These are phyloP conservation scores for Boletus sp. DNA, from an alignment of 768 basidiomycete genomes.

Conservation along the genomic window DNA sequence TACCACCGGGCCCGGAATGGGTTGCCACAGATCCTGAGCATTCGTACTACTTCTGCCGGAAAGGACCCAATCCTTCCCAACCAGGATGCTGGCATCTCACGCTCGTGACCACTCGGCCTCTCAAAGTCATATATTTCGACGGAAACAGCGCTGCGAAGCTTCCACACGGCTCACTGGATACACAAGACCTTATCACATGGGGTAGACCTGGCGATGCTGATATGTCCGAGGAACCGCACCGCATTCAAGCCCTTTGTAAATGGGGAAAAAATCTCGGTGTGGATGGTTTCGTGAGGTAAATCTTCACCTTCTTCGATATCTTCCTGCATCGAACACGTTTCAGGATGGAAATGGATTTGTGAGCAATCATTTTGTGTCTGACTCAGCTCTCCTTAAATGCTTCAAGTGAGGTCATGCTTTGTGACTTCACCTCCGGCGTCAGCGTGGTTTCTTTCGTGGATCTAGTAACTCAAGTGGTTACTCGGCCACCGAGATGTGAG, in stretches of 20 bases:
- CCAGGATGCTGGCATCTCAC: constrained; percentile 19
- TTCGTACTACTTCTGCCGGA: constrained; percentile 37
- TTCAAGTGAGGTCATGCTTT: constrained; percentile 37
- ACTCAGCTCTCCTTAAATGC: not conserved
- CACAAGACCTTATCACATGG: constrained; percentile 48
- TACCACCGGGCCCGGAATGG: constrained; percentile 34
- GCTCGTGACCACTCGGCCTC: constrained; percentile 23
- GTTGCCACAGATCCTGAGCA: constrained; percentile 35
- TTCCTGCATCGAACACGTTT: not conserved
- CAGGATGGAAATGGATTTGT: constrained; percentile 35
- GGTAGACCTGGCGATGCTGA: constrained; percentile 24
- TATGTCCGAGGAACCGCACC: constrained; percentile 30
- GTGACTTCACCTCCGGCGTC: constrained; percentile 31
- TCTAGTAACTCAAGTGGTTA: not conserved
- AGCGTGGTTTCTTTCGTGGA: constrained; percentile 20
- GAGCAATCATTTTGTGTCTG: not conserved
- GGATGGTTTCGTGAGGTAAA: constrained; percentile 47
- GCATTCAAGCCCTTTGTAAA: constrained; percentile 39
- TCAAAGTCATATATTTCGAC: constrained; percentile 52
- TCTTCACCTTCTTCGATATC: not conserved
- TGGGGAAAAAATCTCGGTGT: constrained; percentile 41
- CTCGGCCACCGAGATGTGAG: not conserved
- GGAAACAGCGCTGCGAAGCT: constrained; percentile 48
- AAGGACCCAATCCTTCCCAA: not conserved
- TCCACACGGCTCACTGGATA: constrained; percentile 40